Conservation (phyloP, 2,329 filamentous ascomycete genomes). For the Arthroderma sp. region DNA sequence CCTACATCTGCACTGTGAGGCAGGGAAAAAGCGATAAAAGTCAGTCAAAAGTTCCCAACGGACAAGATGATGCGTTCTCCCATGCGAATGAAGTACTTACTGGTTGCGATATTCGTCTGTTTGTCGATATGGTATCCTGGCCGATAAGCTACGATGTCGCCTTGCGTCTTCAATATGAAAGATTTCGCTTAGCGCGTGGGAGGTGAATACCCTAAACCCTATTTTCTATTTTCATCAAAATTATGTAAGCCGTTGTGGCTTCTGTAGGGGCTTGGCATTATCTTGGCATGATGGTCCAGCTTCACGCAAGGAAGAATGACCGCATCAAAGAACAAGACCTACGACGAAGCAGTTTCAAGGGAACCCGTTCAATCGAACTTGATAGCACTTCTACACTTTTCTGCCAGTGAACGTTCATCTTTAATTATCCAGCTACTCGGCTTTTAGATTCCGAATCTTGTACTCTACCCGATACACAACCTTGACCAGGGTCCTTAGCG, state of each 20-base stretch:
- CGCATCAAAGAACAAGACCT: too few species aligned
- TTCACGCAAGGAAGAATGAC: too few species aligned
- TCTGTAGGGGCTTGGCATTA: too few species aligned
- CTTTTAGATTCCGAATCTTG: constrained; percentile 18
- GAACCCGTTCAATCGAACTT: too few species aligned
- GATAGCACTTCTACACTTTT: too few species aligned
- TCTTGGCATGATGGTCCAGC: too few species aligned
- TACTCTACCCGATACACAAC: constrained; percentile 40
- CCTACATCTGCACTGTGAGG: constrained; percentile 79
- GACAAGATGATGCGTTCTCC: background rate
- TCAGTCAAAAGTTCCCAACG: constrained; percentile 31
- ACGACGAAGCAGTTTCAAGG: too few species aligned
- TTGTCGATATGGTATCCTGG: constrained; percentile 28
- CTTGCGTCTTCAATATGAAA: constrained; percentile 6
- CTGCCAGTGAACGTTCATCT: background rate
- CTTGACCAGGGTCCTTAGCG: constrained; percentile 36
- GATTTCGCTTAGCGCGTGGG: constrained; percentile 32
- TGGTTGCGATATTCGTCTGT: constrained; percentile 34
- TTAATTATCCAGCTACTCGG: background rate
- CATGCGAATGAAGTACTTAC: constrained; percentile 23
- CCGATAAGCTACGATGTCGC: constrained; percentile 17
- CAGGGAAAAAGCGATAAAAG: constrained; percentile 19
- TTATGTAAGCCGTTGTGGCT: too few species aligned
- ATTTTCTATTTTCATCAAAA: constrained; percentile 10
- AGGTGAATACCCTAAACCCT: constrained; percentile 30